Conservation (phyloP, 495 filamentous ascomycete species). For the Penicillium bialowiezense region DNA sequence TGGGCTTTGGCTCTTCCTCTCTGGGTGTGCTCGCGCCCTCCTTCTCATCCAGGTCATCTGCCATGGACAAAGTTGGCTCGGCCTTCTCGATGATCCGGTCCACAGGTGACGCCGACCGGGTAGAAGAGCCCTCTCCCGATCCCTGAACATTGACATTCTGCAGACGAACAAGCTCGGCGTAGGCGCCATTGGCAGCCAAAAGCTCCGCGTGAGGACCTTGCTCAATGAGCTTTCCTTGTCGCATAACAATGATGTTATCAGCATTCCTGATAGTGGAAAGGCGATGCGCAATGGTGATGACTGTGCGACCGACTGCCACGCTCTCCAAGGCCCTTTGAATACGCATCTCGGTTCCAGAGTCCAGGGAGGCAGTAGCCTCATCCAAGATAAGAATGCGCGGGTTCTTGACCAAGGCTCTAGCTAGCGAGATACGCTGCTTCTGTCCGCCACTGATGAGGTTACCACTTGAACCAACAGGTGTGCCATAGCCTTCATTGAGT, state of each 20-base stretch:
- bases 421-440: slow-evolving; percentile 62
- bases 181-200: slow-evolving; percentile 33
- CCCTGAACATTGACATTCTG: slow-evolving; percentile 23
- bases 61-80: neutral
- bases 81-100: slow-evolving; percentile 4
- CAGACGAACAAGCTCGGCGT: slow-evolving; percentile 38
- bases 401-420: slow-evolving; percentile 68
- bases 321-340: slow-evolving; percentile 45
- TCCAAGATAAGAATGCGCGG: slow-evolving; percentile 76
- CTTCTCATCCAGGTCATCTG: neutral
- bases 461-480: slow-evolving; percentile 50
- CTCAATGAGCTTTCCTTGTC: slow-evolving; percentile 51
- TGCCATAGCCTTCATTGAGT: slow-evolving; percentile 48
- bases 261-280: slow-evolving; percentile 48
- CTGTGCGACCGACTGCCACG: slow-evolving; percentile 37
- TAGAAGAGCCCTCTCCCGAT: neutral
- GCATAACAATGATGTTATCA: slow-evolving; percentile 61
- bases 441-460: slow-evolving; percentile 57
- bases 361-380: slow-evolving; percentile 65
- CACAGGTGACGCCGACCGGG: slow-evolving; percentile 9
- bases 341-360: slow-evolving; percentile 46
- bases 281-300: slow-evolving; percentile 41
- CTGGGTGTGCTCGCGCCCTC: neutral
- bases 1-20: neutral
- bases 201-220: slow-evolving; percentile 45